A percentile compares a stretch with the other conserved stretches of the same genome.
These are phyloP conservation scores for Paxillus rubicundulus DNA, from an alignment of 768 basidiomycete genomes.

Conservation along the genomic window DNA sequence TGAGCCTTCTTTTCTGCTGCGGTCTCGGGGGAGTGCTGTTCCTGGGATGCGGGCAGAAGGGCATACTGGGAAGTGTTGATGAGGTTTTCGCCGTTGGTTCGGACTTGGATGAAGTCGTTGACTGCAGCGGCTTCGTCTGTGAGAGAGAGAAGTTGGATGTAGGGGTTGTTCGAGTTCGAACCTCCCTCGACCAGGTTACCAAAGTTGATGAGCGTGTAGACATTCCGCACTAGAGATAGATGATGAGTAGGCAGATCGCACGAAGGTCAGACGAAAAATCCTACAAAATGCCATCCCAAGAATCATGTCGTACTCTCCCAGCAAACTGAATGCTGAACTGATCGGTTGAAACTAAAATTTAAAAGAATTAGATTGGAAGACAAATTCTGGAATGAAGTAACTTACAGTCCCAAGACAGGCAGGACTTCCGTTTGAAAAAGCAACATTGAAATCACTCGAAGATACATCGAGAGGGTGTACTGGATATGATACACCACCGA, in stretches of 20 bases:
- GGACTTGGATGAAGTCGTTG: constrained; percentile 62
- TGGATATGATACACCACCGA: constrained; percentile 66
- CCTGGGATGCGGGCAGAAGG: constrained; percentile 58
- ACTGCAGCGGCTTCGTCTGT: constrained; percentile 53
- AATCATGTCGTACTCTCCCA: constrained; percentile 80
- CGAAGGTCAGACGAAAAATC: constrained; percentile 21
- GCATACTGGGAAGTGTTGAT: constrained; percentile 52
- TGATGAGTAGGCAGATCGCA: constrained; percentile 3
- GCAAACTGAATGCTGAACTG: constrained; percentile 72
- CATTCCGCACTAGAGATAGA: constrained; percentile 61
- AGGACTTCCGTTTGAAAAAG: constrained; percentile 44
- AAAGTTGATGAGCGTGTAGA: constrained; percentile 69
- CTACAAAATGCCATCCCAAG: constrained; percentile 78
- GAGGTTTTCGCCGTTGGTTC: constrained; percentile 58
- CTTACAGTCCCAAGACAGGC: constrained; percentile 70
- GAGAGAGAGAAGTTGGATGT: constrained; percentile 64
- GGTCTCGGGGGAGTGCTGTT: constrained; percentile 63
- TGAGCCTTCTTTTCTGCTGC: constrained; percentile 63
- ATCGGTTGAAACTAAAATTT: constrained; percentile 82
- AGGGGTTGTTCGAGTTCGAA: constrained; percentile 53
- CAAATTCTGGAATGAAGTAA: constrained; percentile 7
- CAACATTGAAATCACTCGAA: constrained; percentile 53
- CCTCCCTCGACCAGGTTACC: constrained; percentile 62
- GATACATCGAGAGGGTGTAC: constrained; percentile 71
- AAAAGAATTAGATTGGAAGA: constrained; percentile 7